Percentiles rank a stretch among this genome's conserved stretches.
Conservation (phyloP, 2,329 filamentous ascomycete genomes). For the Ceratocystiopsis minuta region DNA sequence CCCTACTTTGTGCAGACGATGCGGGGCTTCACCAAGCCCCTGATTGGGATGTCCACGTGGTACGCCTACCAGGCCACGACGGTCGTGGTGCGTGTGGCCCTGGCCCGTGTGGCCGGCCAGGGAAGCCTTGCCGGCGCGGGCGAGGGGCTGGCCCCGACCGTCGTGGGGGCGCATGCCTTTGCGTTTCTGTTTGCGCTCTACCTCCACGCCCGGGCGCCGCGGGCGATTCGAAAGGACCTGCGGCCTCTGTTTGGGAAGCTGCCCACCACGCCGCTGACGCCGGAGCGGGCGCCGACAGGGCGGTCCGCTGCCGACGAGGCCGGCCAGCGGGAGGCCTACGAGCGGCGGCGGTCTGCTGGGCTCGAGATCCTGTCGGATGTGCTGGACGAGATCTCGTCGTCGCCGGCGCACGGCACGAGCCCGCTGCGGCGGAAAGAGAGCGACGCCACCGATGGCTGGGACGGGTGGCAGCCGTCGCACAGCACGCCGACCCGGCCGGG, state of each 20-base stretch:
- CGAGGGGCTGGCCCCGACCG: constrained; percentile 21
- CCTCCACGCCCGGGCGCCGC: constrained; percentile 27
- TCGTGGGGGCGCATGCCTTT: constrained; percentile 34
- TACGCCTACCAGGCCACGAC: constrained; percentile 47
- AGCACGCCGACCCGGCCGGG: too few species aligned
- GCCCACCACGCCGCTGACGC: constrained; percentile 9
- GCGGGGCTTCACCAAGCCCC: constrained; percentile 40
- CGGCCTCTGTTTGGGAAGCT: constrained; percentile 31
- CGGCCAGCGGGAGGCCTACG: neutral
- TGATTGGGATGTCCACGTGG: constrained; percentile 44
- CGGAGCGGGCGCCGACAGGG: neutral
- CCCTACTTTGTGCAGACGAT: constrained; percentile 42
- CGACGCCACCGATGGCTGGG: constrained; percentile 2
- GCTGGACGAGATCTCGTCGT: constrained; percentile 25
- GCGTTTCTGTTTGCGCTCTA: constrained; percentile 33
- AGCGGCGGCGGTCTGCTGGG: constrained; percentile 11
- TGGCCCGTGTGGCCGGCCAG: constrained; percentile 22
- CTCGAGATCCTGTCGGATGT: constrained; percentile 23
- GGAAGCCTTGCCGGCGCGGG: constrained; percentile 23
- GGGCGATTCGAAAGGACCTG: constrained; percentile 36
- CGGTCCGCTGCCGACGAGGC: neutral
- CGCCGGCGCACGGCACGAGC: constrained; percentile 5
- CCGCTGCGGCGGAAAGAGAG: neutral
- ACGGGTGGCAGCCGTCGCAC: neutral
- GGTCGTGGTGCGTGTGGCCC: constrained; percentile 34